These are phyloP conservation scores for Candida andamanensis DNA, from an alignment of 805 yeast genomes.

Conservation along the genomic window DNA sequence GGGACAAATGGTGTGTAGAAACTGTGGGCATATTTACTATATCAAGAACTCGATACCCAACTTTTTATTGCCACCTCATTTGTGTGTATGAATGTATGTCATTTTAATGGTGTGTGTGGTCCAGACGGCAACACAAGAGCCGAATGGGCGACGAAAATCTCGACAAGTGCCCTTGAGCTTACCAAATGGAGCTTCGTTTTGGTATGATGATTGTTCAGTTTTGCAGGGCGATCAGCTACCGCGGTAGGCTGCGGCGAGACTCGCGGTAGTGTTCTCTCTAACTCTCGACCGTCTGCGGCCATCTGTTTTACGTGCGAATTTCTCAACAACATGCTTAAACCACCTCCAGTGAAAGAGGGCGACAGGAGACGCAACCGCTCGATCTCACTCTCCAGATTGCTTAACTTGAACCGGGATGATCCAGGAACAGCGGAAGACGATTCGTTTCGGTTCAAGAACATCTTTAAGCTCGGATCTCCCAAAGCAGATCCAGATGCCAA, in stretches of 20 bases:
- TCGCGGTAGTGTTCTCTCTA: too few relatives aligned
- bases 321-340: slow-evolving; percentile 11
- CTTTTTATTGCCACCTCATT: slow-evolving; percentile 89
- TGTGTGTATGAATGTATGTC: too few relatives aligned
- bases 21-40: slow-evolving; percentile 82
- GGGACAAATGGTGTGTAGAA: slow-evolving; percentile 84
- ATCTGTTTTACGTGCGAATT: too few relatives aligned
- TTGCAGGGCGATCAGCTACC: too few relatives aligned
- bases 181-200: too few relatives aligned
- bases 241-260: too few relatives aligned
- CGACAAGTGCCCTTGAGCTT: too few relatives aligned
- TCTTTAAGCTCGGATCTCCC: slow-evolving; percentile 9
- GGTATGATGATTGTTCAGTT: too few relatives aligned
- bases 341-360: slow-evolving; percentile 9
- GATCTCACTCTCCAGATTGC: slow-evolving; percentile 10
- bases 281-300: too few relatives aligned
- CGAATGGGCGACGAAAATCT: too few relatives aligned
- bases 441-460: slow-evolving; percentile 6
- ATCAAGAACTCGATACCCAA: slow-evolving; percentile 93
- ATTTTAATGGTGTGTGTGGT: too few relatives aligned
- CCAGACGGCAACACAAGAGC: too few relatives aligned
- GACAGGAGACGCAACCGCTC: slow-evolving; percentile 6
- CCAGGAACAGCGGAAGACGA: slow-evolving; percentile 5
- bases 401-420: slow-evolving; percentile 3
- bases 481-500: not conserved